Conservation (phyloP, 1,139 yeast genomes). For the Kurtzmaniella natalensis region DNA sequence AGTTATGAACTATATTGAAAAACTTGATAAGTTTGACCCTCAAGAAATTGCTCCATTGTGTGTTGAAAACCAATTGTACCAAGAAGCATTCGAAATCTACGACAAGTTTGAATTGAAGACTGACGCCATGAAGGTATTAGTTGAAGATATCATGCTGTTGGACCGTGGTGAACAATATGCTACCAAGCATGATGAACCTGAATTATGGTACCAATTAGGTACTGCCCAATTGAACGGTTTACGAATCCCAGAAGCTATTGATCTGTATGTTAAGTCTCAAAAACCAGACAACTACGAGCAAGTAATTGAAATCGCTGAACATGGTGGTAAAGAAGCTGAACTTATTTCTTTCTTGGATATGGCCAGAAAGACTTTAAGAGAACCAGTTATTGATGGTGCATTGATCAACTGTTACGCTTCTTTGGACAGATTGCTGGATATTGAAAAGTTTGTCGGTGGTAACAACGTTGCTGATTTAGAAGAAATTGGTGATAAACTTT, state of each 20-base stretch:
- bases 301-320: slow-evolving; percentile 92
- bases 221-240: slow-evolving; percentile 93
- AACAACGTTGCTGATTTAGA: slow-evolving; percentile 93
- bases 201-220: slow-evolving; percentile 94
- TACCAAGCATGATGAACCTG: slow-evolving; percentile 81
- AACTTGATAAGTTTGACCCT: slow-evolving; percentile 87
- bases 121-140: slow-evolving; percentile 85
- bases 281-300: slow-evolving; percentile 89
- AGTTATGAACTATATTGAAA: slow-evolving; percentile 80
- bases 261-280: slow-evolving; percentile 82
- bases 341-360: slow-evolving; percentile 78
- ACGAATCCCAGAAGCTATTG: slow-evolving; percentile 87
- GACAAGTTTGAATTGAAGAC: slow-evolving; percentile 74
- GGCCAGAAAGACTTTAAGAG: slow-evolving; percentile 94
- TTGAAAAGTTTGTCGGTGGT: slow-evolving; percentile 78
- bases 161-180: slow-evolving; percentile 95
- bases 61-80: slow-evolving; percentile 80
- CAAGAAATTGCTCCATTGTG: slow-evolving; percentile 91
- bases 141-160: slow-evolving; percentile 87
- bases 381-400: slow-evolving; percentile 90
- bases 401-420: slow-evolving; percentile 83
- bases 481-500: slow-evolving; percentile 85
- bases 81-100: slow-evolving; percentile 93
- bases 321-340: slow-evolving; percentile 95
- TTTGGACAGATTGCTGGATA: slow-evolving; percentile 69